phyloP scores from a whole-genome alignment of 2,329 filamentous ascomycete species.

The Clarireedia monteithiana region DNA sequence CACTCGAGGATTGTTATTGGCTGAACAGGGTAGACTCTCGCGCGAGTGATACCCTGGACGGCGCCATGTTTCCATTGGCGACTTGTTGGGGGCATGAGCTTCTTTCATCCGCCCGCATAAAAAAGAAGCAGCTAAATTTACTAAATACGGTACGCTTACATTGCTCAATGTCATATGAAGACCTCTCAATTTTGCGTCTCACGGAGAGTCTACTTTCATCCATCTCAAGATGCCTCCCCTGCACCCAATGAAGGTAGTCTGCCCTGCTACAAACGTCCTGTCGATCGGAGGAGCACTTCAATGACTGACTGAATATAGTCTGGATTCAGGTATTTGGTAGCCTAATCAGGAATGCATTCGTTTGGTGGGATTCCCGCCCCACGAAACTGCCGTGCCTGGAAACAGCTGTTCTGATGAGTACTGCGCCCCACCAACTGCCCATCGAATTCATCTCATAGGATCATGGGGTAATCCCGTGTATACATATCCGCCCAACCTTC shows the following conservation, averaged over 20 bases:
- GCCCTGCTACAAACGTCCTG: not conserved
- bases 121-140: no score
- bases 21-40: not conserved
- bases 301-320: not conserved
- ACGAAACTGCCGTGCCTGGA: not conserved
- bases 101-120: not conserved
- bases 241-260: no score
- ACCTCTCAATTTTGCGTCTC: not conserved
- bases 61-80: conserved; percentile 1
- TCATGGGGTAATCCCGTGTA: not conserved
- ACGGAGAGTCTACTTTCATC: no score
- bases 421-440: not conserved
- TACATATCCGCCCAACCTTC: no score
- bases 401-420: not conserved
- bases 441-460: not conserved
- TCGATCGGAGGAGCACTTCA: not conserved
- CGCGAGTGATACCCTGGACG: not conserved
- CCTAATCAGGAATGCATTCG: no score
- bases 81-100: not conserved
- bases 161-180: not conserved
- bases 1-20: not conserved
- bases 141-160: not conserved
- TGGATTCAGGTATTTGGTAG: no score
- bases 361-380: not conserved
- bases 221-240: no score